Percentiles rank a stretch among this genome's conserved stretches.
Evolutionary conservation across 345 rosid species (phyloP).

Genomic region (Eutrema yunnanense): DNA sequence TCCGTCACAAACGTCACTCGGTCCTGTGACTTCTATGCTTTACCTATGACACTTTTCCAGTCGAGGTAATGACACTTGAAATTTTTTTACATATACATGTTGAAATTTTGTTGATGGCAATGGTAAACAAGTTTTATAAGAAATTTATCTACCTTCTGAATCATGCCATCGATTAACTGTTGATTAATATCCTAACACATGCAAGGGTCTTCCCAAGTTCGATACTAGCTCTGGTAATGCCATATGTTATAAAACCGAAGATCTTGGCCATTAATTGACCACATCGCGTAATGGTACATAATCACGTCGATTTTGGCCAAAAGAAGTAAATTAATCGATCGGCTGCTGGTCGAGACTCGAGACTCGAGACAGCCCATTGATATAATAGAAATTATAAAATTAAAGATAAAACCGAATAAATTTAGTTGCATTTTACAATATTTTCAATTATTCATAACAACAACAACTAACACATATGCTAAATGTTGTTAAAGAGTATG

Average conservation of each 20-base stretch:
- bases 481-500: neutral
- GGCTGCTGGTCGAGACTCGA: neutral
- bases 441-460: neutral
- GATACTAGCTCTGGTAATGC: neutral
- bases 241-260: neutral
- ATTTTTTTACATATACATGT: neutral
- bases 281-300: neutral
- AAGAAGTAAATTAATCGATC: neutral
- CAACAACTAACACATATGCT: neutral
- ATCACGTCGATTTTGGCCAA: neutral
- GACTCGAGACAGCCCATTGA: neutral
- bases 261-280: neutral
- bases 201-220: neutral
- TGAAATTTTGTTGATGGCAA: neutral
- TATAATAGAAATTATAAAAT: neutral
- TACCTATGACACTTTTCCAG: too few relatives aligned
- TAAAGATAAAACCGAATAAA: neutral
- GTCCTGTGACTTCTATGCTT: too few relatives aligned
- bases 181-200: neutral
- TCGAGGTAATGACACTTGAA: too few relatives aligned
- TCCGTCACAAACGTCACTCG: too few relatives aligned
- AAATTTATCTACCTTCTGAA: neutral
- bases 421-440: neutral
- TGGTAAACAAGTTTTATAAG: neutral
- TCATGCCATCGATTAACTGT: neutral